Percentiles rank a stretch among this genome's conserved stretches.
These are phyloP conservation scores for Phialophora verrucosa DNA, from an alignment of 2,329 filamentous ascomycete species.

Conservation along the genomic window DNA sequence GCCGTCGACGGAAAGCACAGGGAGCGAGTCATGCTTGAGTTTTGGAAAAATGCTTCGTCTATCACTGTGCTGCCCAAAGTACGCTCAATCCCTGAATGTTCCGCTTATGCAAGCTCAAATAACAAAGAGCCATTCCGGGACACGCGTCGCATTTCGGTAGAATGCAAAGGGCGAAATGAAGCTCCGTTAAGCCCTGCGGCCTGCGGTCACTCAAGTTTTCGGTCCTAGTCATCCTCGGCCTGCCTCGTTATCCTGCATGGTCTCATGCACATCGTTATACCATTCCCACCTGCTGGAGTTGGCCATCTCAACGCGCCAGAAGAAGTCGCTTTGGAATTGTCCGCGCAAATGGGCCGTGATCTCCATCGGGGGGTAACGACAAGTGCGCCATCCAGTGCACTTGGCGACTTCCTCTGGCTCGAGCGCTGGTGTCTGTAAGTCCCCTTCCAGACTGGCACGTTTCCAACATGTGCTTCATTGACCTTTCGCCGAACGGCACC, in stretches of 20 bases:
- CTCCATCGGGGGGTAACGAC: not conserved
- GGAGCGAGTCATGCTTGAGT: not conserved
- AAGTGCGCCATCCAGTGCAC: not conserved
- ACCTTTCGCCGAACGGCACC: not conserved
- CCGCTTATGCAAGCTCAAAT: constrained; percentile 18
- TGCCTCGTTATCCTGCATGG: constrained; percentile 24
- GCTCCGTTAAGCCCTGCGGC: not conserved
- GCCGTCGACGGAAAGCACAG: not conserved
- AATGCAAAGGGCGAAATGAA: not conserved
- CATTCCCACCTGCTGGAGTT: not conserved
- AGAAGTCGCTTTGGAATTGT: not conserved
- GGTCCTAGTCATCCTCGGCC: constrained; percentile 5
- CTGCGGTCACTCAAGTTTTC: not conserved
- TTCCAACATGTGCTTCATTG: not conserved
- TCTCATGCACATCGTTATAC: constrained; percentile 35
- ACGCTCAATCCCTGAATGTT: constrained; percentile 11
- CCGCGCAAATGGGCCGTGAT: not conserved
- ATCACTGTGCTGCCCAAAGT: not conserved
- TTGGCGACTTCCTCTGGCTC: not conserved
- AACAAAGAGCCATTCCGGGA: not conserved
- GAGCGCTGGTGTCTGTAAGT: not conserved
- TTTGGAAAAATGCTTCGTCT: not conserved
- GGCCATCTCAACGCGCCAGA: not conserved
- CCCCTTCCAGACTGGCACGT: not conserved
- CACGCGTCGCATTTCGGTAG: not conserved